Conservation (phyloP, 2,329 filamentous ascomycete species). For the Aspergillus terreus region DNA sequence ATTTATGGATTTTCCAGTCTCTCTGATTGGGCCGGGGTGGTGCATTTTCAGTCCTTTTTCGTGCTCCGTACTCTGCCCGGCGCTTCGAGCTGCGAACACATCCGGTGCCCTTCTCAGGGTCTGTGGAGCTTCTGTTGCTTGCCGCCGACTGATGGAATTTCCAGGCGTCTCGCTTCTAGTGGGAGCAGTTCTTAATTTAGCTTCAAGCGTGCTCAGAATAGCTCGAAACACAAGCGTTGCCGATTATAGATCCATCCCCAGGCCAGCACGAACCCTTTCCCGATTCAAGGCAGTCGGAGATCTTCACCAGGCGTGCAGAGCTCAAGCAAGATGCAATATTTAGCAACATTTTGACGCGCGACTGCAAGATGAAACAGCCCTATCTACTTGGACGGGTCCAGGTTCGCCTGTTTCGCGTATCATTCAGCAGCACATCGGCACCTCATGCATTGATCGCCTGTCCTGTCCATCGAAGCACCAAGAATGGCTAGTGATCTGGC, state of each 20-base stretch:
- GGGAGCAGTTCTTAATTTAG: slow-evolving; percentile 14
- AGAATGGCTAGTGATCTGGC: slow-evolving; percentile 23
- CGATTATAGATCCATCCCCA: slow-evolving; percentile 22
- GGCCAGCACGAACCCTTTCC: slow-evolving; percentile 22
- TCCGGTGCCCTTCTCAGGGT: slow-evolving; percentile 5
- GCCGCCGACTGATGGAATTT: slow-evolving; percentile 16
- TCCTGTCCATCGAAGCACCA: slow-evolving; percentile 24
- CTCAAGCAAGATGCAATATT: slow-evolving; percentile 32
- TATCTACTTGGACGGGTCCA: slow-evolving; percentile 13
- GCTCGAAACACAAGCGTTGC: slow-evolving; percentile 22
- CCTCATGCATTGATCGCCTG: slow-evolving; percentile 6
- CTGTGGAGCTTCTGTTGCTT: slow-evolving; percentile 11
- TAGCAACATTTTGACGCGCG: slow-evolving; percentile 41
- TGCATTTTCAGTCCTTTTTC: not conserved
- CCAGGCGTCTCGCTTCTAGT: slow-evolving; percentile 11
- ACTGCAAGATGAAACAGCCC: slow-evolving; percentile 34
- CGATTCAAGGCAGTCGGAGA: slow-evolving; percentile 12
- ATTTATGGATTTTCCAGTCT: not conserved
- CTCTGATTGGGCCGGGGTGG: not conserved
- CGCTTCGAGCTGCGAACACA: slow-evolving; percentile 12
- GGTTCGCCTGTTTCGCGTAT: slow-evolving; percentile 24
- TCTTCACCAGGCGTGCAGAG: slow-evolving; percentile 25
- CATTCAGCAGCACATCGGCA: slow-evolving; percentile 11
- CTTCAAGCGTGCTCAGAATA: slow-evolving; percentile 19
- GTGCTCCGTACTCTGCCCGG: slow-evolving; percentile 8